These are phyloP conservation scores for Podaxis sp. DNA, from an alignment of 768 basidiomycete genomes.

Conservation along the genomic window DNA sequence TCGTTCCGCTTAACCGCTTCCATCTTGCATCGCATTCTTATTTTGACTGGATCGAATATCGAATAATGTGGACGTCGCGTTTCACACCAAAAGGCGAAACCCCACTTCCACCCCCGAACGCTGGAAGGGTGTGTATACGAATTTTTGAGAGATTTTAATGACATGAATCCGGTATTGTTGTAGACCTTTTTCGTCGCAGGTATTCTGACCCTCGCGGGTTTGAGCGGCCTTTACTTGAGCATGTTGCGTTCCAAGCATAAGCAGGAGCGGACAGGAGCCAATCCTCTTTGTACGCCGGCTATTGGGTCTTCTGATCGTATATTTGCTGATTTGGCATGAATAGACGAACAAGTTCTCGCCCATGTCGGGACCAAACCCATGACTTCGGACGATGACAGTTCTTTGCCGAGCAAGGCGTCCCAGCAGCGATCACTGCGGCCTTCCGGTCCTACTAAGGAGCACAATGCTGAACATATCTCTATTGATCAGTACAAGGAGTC, in stretches of 20 bases:
- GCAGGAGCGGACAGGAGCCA: conserved; percentile 26
- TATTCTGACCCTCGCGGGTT: conserved; percentile 24
- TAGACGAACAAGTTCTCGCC: conserved; percentile 34
- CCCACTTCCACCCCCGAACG: conserved; percentile 3
- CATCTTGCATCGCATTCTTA: not conserved
- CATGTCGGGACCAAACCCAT: conserved; percentile 22
- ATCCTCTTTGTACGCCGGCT: conserved; percentile 30
- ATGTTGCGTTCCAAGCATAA: conserved; percentile 27
- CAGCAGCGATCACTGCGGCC: conserved; percentile 12
- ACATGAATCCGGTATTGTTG: not conserved
- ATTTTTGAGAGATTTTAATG: not conserved
- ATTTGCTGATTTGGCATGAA: not conserved
- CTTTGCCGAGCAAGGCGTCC: not conserved
- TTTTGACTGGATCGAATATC: not conserved
- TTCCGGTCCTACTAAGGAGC: conserved; percentile 23
- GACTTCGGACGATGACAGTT: conserved; percentile 16
- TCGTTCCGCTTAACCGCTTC: not conserved
- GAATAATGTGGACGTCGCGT: conserved; percentile 5
- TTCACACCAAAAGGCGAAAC: conserved; percentile 7
- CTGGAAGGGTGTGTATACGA: conserved; percentile 20
- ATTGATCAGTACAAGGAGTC: conserved; percentile 25
- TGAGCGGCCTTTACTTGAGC: conserved; percentile 31
- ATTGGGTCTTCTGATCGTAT: not conserved
- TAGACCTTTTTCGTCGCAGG: conserved; percentile 31
- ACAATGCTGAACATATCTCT: conserved; percentile 27